A percentile compares a stretch with the other conserved stretches of the same genome.
phyloP scores from a whole-genome alignment of 148 eudicot species.

The Chenopodium suecicum region DNA sequence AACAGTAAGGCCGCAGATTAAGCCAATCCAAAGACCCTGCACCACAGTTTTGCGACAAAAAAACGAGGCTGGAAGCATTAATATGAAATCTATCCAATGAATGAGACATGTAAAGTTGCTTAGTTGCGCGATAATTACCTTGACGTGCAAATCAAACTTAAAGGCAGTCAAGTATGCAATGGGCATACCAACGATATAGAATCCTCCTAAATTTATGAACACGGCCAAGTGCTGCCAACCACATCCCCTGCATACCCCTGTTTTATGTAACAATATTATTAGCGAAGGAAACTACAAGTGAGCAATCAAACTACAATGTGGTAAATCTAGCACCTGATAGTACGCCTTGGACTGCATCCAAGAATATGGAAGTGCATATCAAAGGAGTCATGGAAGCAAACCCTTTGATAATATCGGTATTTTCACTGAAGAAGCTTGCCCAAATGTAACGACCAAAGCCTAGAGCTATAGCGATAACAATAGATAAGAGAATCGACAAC shows the following conservation, averaged over 20 bases:
- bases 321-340: background rate
- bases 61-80: background rate
- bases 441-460: constrained; percentile 51
- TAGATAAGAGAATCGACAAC: constrained; percentile 51
- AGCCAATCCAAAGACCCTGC: constrained; percentile 31
- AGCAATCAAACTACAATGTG: background rate
- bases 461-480: constrained; percentile 40
- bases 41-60: background rate
- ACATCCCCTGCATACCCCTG: constrained; percentile 89
- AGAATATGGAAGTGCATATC: background rate
- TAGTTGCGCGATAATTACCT: constrained; percentile 3
- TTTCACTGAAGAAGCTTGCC: constrained; percentile 23
- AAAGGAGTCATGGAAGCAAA: background rate
- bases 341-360: background rate
- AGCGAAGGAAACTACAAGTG: background rate
- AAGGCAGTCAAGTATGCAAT: constrained; percentile 54
- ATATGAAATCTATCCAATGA: background rate
- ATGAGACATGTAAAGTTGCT: background rate
- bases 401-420: background rate
- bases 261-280: background rate
- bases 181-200: constrained; percentile 71
- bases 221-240: constrained; percentile 83
- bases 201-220: constrained; percentile 57
- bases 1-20: constrained; percentile 15
- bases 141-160: constrained; percentile 45